phyloP scores from a whole-genome alignment of 805 yeast species.

The Starmerella floricola region DNA sequence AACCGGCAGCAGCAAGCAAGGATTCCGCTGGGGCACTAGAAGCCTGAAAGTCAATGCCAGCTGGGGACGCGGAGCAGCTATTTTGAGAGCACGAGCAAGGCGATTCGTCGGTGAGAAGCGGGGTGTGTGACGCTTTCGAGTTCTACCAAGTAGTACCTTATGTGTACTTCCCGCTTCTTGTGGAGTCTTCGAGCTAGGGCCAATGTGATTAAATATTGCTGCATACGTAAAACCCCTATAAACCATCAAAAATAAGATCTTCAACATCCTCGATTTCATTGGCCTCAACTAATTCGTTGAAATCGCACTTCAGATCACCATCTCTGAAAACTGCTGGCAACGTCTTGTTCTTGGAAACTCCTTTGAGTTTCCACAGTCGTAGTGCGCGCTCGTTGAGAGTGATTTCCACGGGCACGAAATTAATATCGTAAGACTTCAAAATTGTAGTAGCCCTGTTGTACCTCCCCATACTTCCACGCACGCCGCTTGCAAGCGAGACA shows the following conservation, averaged over 20 bases:
- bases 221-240: too few species aligned
- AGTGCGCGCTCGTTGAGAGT: slow-evolving; percentile 78
- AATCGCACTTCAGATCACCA: slow-evolving; percentile 70
- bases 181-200: too few species aligned
- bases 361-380: slow-evolving; percentile 63
- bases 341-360: slow-evolving; percentile 43
- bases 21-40: too few species aligned
- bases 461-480: slow-evolving; percentile 51
- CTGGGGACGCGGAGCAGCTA: too few species aligned
- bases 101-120: too few species aligned
- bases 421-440: slow-evolving; percentile 55
- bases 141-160: too few species aligned
- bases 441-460: slow-evolving; percentile 64
- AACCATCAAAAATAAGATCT: slow-evolving; percentile 23
- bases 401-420: slow-evolving; percentile 56
- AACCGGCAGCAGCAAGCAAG: too few species aligned
- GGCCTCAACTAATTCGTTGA: slow-evolving; percentile 72
- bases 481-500: slow-evolving; percentile 82
- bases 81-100: too few species aligned
- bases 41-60: too few species aligned
- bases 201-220: too few species aligned
- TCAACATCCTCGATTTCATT: slow-evolving; percentile 41
- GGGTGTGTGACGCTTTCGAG: too few species aligned
- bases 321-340: slow-evolving; percentile 77
- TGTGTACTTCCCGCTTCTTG: too few species aligned